These are phyloP conservation scores for Rhododendron williamsianum DNA, from an alignment of 148 eudicot species.

Conservation along the genomic window DNA sequence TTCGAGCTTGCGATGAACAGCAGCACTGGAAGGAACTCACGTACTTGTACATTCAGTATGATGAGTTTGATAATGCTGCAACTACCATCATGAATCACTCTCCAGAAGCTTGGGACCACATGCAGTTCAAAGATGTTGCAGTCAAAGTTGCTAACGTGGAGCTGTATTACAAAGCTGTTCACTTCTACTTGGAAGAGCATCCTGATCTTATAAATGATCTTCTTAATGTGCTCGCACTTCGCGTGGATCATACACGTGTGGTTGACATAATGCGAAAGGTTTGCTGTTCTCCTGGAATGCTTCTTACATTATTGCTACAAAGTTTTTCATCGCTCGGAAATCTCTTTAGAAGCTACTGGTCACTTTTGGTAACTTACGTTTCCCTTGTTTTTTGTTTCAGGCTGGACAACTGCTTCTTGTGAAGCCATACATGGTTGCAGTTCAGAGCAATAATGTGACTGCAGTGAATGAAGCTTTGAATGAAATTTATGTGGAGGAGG, in stretches of 20 bases:
- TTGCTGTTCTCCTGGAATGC: neutral
- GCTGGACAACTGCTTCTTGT: conserved; percentile 92
- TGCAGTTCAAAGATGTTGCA: conserved; percentile 92
- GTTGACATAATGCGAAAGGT: conserved; percentile 99
- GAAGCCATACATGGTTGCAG: conserved; percentile 98
- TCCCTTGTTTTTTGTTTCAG: conserved; percentile 30
- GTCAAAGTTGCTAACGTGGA: conserved; percentile 98
- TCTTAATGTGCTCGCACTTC: conserved; percentile 90
- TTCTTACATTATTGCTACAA: neutral
- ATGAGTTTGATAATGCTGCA: conserved; percentile 97
- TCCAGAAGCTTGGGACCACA: conserved; percentile 99
- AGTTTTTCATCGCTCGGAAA: neutral
- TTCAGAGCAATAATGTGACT: conserved; percentile 90
- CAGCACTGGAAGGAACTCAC: conserved; percentile 98
- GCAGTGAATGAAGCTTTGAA: conserved; percentile 97
- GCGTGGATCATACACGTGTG: conserved; percentile 92
- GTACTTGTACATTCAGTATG: conserved; percentile 85
- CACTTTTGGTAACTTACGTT: neutral
- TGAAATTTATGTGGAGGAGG: conserved; percentile 95
- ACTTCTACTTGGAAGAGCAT: conserved; percentile 94
- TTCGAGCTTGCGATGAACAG: conserved; percentile 95
- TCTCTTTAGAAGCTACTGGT: neutral
- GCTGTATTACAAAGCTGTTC: conserved; percentile 92
- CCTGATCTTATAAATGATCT: conserved; percentile 93
- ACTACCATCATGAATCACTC: conserved; percentile 99